Evolutionary conservation across 2,329 filamentous ascomycete genomes (phyloP).

Genomic region (Ophiostoma piceae): DNA sequence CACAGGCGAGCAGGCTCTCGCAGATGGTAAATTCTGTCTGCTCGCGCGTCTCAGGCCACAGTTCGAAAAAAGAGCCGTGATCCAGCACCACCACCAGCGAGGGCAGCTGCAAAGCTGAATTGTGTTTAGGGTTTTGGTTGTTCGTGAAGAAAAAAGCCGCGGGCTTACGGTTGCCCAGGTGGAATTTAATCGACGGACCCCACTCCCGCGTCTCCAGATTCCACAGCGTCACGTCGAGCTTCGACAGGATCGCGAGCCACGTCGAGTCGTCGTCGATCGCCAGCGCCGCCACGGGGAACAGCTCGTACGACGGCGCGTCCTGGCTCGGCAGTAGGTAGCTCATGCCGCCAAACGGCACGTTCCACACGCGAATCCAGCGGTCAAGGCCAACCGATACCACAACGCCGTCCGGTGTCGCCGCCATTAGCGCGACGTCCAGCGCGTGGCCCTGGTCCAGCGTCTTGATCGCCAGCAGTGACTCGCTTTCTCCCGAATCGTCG

Average conservation of each 20-base stretch:
- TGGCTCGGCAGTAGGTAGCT: constrained; percentile 42
- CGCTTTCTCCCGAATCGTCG: constrained; percentile 28
- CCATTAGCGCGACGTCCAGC: constrained; percentile 63
- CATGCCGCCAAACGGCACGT: constrained; percentile 44
- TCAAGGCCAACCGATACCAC: constrained; percentile 68
- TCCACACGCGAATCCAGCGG: constrained; percentile 61
- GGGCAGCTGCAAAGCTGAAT: constrained; percentile 33
- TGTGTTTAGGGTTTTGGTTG: constrained; percentile 29
- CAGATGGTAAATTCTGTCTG: constrained; percentile 46
- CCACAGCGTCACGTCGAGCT: constrained; percentile 57
- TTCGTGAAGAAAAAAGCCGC: constrained; percentile 60
- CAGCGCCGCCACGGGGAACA: constrained; percentile 57
- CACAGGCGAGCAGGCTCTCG: constrained; percentile 48
- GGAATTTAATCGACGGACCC: constrained; percentile 50
- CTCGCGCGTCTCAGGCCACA: constrained; percentile 45
- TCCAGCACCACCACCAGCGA: constrained; percentile 57
- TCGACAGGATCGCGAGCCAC: constrained; percentile 62
- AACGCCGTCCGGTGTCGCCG: constrained; percentile 57
- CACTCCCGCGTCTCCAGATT: constrained; percentile 53
- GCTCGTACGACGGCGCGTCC: constrained; percentile 33
- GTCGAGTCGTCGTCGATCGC: constrained; percentile 59
- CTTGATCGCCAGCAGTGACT: constrained; percentile 53
- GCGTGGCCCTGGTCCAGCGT: constrained; percentile 59
- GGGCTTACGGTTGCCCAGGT: constrained; percentile 54
- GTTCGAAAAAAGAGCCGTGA: constrained; percentile 58